Conservation (phyloP, 2,329 filamentous ascomycete species). For the Cercospora sesami region DNA sequence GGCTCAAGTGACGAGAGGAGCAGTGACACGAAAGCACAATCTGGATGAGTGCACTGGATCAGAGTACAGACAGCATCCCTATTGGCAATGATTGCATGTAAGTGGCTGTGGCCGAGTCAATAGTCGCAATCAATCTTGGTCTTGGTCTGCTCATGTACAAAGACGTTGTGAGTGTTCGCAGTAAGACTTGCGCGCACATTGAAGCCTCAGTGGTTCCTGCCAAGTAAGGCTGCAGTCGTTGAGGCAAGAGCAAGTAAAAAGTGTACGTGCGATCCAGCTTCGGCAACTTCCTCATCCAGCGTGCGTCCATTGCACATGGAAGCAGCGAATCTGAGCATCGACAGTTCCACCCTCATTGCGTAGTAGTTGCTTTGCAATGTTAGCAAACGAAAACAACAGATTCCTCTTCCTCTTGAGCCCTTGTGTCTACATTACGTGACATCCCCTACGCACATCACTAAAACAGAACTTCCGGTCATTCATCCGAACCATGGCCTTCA, state of each 20-base stretch:
- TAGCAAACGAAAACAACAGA: too few relatives aligned
- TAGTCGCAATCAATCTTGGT: background rate
- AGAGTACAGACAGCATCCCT: background rate
- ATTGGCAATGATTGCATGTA: background rate
- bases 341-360: too few relatives aligned
- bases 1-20: background rate
- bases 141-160: background rate
- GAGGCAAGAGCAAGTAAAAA: background rate
- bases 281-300: too few relatives aligned
- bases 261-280: too few relatives aligned
- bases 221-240: background rate
- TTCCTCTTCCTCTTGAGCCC: too few relatives aligned
- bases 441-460: too few relatives aligned
- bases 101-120: background rate
- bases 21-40: background rate
- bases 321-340: too few relatives aligned
- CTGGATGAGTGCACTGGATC: background rate
- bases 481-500: too few relatives aligned
- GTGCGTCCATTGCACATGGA: too few relatives aligned
- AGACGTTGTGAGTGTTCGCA: background rate
- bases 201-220: background rate
- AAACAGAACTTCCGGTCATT: too few relatives aligned
- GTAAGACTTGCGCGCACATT: background rate
- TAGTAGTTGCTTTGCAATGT: too few relatives aligned
- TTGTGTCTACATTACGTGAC: too few relatives aligned